A percentile compares a stretch with the other conserved stretches of the same genome.
These are phyloP conservation scores for Pythium volutum DNA, from an alignment of 352 stramenopile genomes.

Conservation along the genomic window DNA sequence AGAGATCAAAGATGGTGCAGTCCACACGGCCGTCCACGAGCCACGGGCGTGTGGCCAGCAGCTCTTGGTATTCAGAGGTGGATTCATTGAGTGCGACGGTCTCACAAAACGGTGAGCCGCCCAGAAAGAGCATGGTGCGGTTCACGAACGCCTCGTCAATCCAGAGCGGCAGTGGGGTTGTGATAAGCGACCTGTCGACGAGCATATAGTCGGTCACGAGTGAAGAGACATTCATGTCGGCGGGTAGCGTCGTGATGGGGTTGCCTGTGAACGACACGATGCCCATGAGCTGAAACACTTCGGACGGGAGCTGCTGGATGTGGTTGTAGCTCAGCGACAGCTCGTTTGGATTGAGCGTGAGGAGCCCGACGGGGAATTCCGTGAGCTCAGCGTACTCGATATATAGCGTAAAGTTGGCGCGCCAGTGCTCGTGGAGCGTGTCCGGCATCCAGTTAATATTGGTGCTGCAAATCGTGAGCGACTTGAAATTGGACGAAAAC, in stretches of 20 bases:
- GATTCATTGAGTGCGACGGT: neutral
- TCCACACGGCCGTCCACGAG: neutral
- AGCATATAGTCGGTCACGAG: neutral
- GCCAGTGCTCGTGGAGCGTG: constrained; percentile 14
- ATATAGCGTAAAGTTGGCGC: neutral
- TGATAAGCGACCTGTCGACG: neutral
- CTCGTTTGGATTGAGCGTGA: neutral
- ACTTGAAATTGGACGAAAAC: constrained; percentile 7
- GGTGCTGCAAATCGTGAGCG: constrained; percentile 18
- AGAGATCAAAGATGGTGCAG: neutral
- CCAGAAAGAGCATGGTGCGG: neutral
- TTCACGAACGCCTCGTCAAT: constrained; percentile 1
- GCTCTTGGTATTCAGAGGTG: neutral
- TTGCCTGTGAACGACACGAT: constrained; percentile 1
- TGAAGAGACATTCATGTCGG: neutral
- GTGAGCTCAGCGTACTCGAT: constrained; percentile 9
- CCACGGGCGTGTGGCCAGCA: neutral
- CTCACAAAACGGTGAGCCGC: constrained; percentile 4
- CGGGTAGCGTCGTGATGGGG: neutral
- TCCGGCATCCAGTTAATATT: constrained; percentile 15
- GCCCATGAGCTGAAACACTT: neutral
- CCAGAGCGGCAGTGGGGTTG: neutral
- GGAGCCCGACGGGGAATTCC: neutral
- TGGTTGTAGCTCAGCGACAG: constrained; percentile 10
- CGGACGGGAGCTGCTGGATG: neutral